Percentiles rank a stretch among this genome's conserved stretches.
Evolutionary conservation across 108 stramenopile genomes (phyloP).

Genomic region (Conticribra guillardii): DNA sequence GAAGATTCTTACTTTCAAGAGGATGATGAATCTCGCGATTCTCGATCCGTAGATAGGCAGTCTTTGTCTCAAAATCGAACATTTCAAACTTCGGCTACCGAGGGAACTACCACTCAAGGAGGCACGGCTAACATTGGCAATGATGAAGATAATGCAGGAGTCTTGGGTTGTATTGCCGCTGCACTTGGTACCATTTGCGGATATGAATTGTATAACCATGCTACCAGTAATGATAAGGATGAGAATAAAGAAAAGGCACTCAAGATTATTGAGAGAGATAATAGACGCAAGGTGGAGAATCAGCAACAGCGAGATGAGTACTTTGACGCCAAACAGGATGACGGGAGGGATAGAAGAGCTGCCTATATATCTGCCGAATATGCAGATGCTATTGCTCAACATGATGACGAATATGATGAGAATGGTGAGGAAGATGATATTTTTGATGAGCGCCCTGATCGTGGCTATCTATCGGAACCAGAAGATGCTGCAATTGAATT

Average conservation of each 20-base stretch:
- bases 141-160: conserved; percentile 8
- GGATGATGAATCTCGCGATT: neutral
- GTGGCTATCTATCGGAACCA: neutral
- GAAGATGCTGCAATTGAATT: conserved; percentile 40
- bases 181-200: conserved; percentile 32
- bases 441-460: conserved; percentile 4
- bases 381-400: too few species aligned
- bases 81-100: neutral
- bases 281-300: neutral
- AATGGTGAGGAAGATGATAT: conserved; percentile 11
- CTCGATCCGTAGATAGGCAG: neutral
- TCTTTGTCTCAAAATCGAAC: neutral
- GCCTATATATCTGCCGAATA: too few species aligned
- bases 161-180: conserved; percentile 28
- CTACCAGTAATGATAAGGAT: conserved; percentile 1
- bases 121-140: neutral
- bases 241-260: conserved; percentile 14
- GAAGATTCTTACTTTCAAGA: too few species aligned
- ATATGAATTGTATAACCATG: conserved; percentile 3
- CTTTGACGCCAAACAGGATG: conserved; percentile 6
- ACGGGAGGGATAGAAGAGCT: conserved; percentile 1
- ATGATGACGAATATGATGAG: neutral
- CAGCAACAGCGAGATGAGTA: conserved; percentile 5
- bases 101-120: neutral
- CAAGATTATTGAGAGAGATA: conserved; percentile 22